A percentile compares a stretch with the other conserved stretches of the same genome.
phyloP scores from a whole-genome alignment of 306 rosid genomes.

The Trifolium pratense region DNA sequence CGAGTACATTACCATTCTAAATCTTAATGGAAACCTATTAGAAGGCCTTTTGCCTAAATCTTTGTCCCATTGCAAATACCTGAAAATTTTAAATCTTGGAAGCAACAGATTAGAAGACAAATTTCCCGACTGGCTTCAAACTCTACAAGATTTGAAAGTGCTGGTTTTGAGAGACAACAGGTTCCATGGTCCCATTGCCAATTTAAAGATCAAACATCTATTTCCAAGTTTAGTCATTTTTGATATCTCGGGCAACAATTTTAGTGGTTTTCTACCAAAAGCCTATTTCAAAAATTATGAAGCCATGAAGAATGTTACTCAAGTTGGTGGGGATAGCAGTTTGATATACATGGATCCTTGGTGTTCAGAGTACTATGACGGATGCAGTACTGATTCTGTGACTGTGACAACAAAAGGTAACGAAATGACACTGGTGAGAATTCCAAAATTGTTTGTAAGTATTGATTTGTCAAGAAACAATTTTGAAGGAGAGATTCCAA shows the following conservation, averaged over 20 bases:
- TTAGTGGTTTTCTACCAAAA: constrained; percentile 25
- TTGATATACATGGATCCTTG: not conserved
- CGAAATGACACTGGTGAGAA: fast-evolving
- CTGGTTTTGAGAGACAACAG: constrained; percentile 45
- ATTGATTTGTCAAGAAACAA: constrained; percentile 34
- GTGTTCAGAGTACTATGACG: no score
- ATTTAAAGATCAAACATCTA: not conserved
- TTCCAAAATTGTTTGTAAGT: not conserved
- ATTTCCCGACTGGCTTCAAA: constrained; percentile 50
- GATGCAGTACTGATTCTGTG: not conserved
- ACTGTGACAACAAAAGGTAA: constrained; percentile 19
- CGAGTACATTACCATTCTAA: not conserved
- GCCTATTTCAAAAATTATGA: not conserved
- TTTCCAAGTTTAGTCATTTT: constrained; percentile 16
- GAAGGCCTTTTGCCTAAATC: constrained; percentile 41
- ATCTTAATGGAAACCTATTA: constrained; percentile 38
- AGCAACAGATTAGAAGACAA: constrained; percentile 36
- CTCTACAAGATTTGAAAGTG: constrained; percentile 29
- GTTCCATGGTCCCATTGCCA: constrained; percentile 41
- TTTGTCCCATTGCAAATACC: not conserved
- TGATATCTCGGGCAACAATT: constrained; percentile 39
- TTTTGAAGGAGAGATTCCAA: constrained; percentile 45
- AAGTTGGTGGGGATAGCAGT: not conserved
- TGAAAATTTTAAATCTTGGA: constrained; percentile 48
- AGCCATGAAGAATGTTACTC: not conserved